Base-by-base conservation (phyloP, 495 filamentous ascomycete species). In the Venustampulla echinocandica region DNA sequence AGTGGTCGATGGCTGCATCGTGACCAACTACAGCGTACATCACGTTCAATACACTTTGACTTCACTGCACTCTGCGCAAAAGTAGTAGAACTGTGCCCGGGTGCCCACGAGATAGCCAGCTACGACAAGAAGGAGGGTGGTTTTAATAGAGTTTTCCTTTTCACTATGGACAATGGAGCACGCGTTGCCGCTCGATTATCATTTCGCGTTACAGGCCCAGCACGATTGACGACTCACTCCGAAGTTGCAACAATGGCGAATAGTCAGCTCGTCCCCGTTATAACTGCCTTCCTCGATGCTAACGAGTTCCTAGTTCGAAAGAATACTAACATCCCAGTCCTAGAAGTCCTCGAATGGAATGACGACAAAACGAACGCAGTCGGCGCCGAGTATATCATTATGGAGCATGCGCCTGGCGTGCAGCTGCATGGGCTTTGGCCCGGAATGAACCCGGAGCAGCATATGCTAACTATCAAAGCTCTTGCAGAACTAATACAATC, bases 211-310 rank as follows among this genome's bases (percentile, higher is more conserved):
- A 60, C 59, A 18, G 65, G 66, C 15, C 64, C 64, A 10, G 30
- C 59, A 21, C 58, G 47, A 47, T 49, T 69, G 20, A 61, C 65
- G 1, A 70, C 66, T 10, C 60, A 62, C 39, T 71, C 69, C 6
- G 67, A 71, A 57, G 68, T 71, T 22, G 66, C 70, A 23, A 72
- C 69, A 10, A 71, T 71, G 36, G 55, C 45, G 49, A 71, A 71
- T 42, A 36, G 68, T 72, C 56, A 56, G 62, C 38, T 33, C 47
- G 38, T 25, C 15, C 14, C n/a, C 4, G 10, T 19, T 14, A 35
- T 4, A 28, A 20, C 10, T 18, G 38, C 15, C 40, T 4, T 10
- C 10, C 6, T 28, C 22, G 28, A 38, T 25, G n/a, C 6, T 27
- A 5, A 47, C 19, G 15, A 15, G 33, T 13, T 24, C 20, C 44